Conservation (phyloP, 2,329 filamentous ascomycete species). For the Tolypocladium paradoxum region DNA sequence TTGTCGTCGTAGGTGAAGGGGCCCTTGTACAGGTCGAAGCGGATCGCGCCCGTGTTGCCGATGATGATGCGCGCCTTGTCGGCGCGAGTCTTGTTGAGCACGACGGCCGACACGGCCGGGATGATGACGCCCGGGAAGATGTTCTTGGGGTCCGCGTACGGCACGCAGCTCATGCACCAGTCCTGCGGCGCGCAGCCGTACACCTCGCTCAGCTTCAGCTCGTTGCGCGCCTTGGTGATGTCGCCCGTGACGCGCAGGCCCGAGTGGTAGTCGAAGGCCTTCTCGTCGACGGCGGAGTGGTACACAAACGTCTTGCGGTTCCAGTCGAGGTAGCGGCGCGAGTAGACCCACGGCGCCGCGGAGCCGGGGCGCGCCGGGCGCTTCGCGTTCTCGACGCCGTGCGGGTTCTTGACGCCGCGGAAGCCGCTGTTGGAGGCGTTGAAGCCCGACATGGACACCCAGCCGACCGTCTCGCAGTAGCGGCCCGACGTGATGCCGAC, state of each 20-base stretch:
- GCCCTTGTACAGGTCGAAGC: slow-evolving; percentile 52
- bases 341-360: slow-evolving; percentile 32
- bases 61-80: slow-evolving; percentile 44
- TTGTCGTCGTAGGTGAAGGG: slow-evolving; percentile 45
- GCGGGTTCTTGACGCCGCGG: slow-evolving; percentile 21
- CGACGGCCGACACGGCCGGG: slow-evolving; percentile 36
- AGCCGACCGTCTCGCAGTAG: slow-evolving; percentile 60
- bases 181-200: slow-evolving; percentile 51
- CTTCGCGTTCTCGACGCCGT: slow-evolving; percentile 25
- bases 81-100: slow-evolving; percentile 40
- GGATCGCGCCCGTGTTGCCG: slow-evolving; percentile 48
- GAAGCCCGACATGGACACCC: slow-evolving; percentile 53
- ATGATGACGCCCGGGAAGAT: slow-evolving; percentile 41
- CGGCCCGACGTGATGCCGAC: slow-evolving; percentile 52
- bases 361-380: slow-evolving; percentile 27
- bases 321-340: slow-evolving; percentile 57
- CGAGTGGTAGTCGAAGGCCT: slow-evolving; percentile 36
- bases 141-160: slow-evolving; percentile 36
- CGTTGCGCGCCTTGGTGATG: slow-evolving; percentile 38
- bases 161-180: slow-evolving; percentile 47
- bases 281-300: slow-evolving; percentile 42
- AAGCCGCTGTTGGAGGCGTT: slow-evolving; percentile 32
- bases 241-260: slow-evolving; percentile 35
- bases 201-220: slow-evolving; percentile 43
- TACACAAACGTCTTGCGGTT: slow-evolving; percentile 56